Evolutionary conservation across 768 basidiomycete species (phyloP), one percentile per base, ranked within the genome.

Genomic region (Tricholoma sp.): DNA sequence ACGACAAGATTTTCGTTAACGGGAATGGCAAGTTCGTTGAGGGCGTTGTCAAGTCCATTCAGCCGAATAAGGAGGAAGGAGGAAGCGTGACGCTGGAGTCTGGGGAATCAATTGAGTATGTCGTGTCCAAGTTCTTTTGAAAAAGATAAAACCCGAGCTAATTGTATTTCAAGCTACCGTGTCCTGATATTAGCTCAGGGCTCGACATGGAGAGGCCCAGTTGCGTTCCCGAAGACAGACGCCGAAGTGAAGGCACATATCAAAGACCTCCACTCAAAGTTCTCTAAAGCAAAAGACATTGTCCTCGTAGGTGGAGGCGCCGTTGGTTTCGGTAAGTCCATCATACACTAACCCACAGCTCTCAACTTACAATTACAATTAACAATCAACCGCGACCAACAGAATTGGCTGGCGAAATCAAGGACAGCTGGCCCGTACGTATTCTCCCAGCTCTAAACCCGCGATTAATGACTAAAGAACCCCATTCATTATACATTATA

Each of bases 101-200:
- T 51, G 85, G 84, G 33, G 78, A 83, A 51, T 68, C 65, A 32
- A 60, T 88, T 10, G 67, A 70, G 63, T 64, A 50, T 13, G 61
- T 60, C 18, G 10, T 37, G 34, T 51, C 4, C 24, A 24, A 24
- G 24, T 24, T 24, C 24, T 24, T 24, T 24, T 4, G 2, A 24
- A 24, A 24, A 2, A 1, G 4, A 15, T 17, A 28, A 56, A 42
- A 24, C 17, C 32, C 4, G 24, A 24, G 24, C 4, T 24, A 24
- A 24, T 24, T 4, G 24, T 24, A 24, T 24, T 24, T 45, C n/a
- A 24, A 64, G 63, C 17, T 90, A 83, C 65, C 76, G 76, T n/a
- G 67, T 80, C 33, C 80, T 90, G 37, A 74, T 89, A 39, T 67
- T 90, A 36, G 76, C 84, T 0, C 75, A 86, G 3, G 88, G 88